These are phyloP conservation scores for Sugiyamaella valdiviana DNA, from an alignment of 805 yeast species.

Conservation along the genomic window DNA sequence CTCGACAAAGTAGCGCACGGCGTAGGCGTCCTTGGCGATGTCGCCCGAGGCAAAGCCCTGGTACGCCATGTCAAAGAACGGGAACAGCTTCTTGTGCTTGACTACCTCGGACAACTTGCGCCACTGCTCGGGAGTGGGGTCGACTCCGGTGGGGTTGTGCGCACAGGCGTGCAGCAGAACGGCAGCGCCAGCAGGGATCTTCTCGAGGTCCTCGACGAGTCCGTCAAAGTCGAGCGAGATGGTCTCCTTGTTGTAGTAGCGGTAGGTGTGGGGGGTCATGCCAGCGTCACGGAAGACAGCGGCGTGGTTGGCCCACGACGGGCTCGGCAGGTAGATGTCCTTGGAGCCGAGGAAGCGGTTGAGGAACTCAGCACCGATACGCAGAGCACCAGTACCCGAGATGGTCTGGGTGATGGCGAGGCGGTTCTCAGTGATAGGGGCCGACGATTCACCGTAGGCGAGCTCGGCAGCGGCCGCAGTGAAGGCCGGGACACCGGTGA, in stretches of 20 bases:
- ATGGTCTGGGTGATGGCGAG: slow-evolving; percentile 82
- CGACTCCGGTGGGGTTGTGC: slow-evolving; percentile 96
- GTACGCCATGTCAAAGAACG: slow-evolving; percentile 88
- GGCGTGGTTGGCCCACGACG: slow-evolving; percentile 92
- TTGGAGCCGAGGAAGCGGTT: slow-evolving; percentile 50
- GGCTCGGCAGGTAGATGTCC: slow-evolving; percentile 66
- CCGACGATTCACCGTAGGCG: slow-evolving; percentile 60
- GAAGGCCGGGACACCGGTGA: slow-evolving; percentile 69
- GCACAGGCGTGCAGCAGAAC: slow-evolving; percentile 90
- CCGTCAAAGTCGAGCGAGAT: slow-evolving; percentile 63
- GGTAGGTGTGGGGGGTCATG: slow-evolving; percentile 50
- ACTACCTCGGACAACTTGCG: slow-evolving; percentile 60
- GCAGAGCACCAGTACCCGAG: slow-evolving; percentile 92
- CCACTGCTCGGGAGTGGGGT: slow-evolving; percentile 81
- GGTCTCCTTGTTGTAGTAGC: slow-evolving; percentile 59
- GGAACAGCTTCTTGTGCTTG: slow-evolving; percentile 54
- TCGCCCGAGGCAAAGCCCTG: slow-evolving; percentile 92
- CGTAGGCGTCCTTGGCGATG: slow-evolving; percentile 62
- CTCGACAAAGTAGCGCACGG: slow-evolving; percentile 42
- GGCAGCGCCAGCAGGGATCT: slow-evolving; percentile 52
- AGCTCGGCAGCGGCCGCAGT: slow-evolving; percentile 61
- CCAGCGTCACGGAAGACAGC: slow-evolving; percentile 76
- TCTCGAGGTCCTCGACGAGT: slow-evolving; percentile 51
- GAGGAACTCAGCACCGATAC: slow-evolving; percentile 77
- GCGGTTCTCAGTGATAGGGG: slow-evolving; percentile 53